Conservation (phyloP, 176 grass and related monocot species). For the Rhynchospora breviuscula region DNA sequence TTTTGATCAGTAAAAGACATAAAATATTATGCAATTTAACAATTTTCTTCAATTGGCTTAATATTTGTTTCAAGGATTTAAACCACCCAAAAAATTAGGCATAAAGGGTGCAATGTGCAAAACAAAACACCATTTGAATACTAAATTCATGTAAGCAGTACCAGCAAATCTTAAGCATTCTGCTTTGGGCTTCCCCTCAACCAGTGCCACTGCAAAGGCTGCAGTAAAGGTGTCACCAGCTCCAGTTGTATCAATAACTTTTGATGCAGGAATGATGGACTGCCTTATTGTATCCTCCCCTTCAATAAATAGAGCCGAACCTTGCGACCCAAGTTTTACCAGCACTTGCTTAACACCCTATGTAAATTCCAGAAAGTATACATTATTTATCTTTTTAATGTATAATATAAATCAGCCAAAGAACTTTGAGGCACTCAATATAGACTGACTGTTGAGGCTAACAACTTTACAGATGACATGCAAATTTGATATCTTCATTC, state of each 20-base stretch:
- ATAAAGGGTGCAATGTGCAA: not conserved
- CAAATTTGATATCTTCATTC: not conserved
- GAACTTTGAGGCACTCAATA: not conserved
- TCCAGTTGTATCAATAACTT: slow-evolving; percentile 83
- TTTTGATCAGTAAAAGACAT: not conserved
- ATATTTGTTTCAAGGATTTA: not conserved
- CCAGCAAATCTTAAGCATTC: slow-evolving; percentile 92
- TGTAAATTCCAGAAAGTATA: not conserved
- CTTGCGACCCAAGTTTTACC: slow-evolving; percentile 84
- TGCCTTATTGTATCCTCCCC: slow-evolving; percentile 68
- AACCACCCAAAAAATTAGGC: not conserved
- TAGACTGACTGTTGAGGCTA: not conserved
- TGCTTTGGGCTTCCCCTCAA: slow-evolving; percentile 69
- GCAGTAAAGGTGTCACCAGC: slow-evolving; percentile 96
- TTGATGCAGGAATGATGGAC: slow-evolving; percentile 50
- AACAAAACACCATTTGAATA: not conserved
- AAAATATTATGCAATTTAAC: too few species aligned
- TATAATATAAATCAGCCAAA: not conserved
- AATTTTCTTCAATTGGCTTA: not conserved
- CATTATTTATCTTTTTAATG: not conserved
- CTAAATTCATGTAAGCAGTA: slow-evolving; percentile 28
- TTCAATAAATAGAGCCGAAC: slow-evolving; percentile 87
- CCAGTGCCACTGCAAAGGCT: slow-evolving; percentile 84
- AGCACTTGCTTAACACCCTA: slow-evolving; percentile 78
- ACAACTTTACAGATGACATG: not conserved